These are phyloP conservation scores for Fusarium begoniae DNA, from an alignment of 2,329 filamentous ascomycete genomes.

Conservation along the genomic window DNA sequence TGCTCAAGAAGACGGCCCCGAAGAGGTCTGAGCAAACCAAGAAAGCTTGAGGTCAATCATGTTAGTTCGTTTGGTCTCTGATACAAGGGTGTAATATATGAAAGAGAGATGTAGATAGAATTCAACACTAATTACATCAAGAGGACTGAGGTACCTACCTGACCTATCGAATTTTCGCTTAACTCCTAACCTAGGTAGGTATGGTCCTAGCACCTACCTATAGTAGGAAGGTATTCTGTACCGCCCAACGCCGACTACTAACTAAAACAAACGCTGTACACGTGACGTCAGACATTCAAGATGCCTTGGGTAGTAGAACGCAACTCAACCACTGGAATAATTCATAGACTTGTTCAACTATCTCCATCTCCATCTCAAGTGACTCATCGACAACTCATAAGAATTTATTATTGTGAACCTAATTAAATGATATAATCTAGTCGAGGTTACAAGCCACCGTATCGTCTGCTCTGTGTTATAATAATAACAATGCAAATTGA, in stretches of 20 bases:
- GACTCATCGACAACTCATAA: background rate
- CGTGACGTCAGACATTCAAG: constrained; percentile 39
- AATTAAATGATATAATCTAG: background rate
- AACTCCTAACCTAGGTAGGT: background rate
- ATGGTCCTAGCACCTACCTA: background rate
- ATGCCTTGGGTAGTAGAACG: background rate
- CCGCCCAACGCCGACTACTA: background rate
- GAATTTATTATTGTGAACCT: background rate
- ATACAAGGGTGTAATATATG: background rate
- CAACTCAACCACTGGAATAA: background rate
- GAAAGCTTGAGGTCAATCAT: background rate
- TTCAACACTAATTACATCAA: background rate
- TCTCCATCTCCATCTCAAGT: background rate
- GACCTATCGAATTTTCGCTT: background rate
- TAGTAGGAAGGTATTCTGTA: background rate
- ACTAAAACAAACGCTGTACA: constrained; percentile 10
- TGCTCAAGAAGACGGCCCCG: background rate
- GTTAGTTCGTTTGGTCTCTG: background rate
- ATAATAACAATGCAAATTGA: constrained; percentile 36
- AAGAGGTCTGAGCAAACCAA: constrained; percentile 39
- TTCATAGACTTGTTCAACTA: background rate
- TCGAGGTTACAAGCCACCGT: background rate
- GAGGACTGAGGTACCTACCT: background rate
- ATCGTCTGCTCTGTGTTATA: constrained; percentile 4
- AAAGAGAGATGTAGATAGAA: background rate